A percentile compares a stretch with the other conserved stretches of the same genome.
These are phyloP conservation scores for Periconia sp. DNA, from an alignment of 2,329 filamentous ascomycete species.

Conservation along the genomic window DNA sequence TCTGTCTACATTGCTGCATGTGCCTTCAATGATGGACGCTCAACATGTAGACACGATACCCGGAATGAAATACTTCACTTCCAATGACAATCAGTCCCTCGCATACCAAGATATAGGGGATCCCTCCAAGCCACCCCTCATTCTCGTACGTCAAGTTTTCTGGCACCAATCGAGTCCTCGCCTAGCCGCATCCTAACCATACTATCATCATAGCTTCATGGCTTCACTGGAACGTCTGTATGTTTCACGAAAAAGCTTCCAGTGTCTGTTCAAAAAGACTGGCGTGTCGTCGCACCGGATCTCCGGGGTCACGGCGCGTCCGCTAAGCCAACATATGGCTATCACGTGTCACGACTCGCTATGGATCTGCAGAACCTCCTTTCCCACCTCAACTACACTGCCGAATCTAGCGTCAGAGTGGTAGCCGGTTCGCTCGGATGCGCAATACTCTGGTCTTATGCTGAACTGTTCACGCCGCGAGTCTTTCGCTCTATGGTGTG, in stretches of 20 bases:
- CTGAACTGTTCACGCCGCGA: constrained; percentile 25
- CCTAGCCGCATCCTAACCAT: not conserved
- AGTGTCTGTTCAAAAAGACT: constrained; percentile 6
- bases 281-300: constrained; percentile 20
- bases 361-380: constrained; percentile 28
- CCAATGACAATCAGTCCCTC: not conserved
- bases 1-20: too few relatives aligned
- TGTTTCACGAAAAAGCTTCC: constrained; percentile 22
- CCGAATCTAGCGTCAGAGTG: constrained; percentile 9
- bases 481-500: constrained; percentile 26
- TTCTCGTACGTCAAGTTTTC: not conserved
- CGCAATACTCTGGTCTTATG: constrained; percentile 28
- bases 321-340: constrained; percentile 25
- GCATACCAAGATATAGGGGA: not conserved
- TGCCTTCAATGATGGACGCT: too few relatives aligned
- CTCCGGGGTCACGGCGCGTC: constrained; percentile 30
- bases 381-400: constrained; percentile 14
- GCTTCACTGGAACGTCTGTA: constrained; percentile 26
- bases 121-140: not conserved
- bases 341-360: constrained; percentile 29
- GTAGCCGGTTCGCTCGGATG: constrained; percentile 26
- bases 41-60: too few relatives aligned
- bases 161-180: not conserved
- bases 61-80: not conserved
- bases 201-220: constrained; percentile 20